Base-by-base conservation (phyloP, 2,329 filamentous ascomycete genomes). In the Aspergillus clavatus region DNA sequence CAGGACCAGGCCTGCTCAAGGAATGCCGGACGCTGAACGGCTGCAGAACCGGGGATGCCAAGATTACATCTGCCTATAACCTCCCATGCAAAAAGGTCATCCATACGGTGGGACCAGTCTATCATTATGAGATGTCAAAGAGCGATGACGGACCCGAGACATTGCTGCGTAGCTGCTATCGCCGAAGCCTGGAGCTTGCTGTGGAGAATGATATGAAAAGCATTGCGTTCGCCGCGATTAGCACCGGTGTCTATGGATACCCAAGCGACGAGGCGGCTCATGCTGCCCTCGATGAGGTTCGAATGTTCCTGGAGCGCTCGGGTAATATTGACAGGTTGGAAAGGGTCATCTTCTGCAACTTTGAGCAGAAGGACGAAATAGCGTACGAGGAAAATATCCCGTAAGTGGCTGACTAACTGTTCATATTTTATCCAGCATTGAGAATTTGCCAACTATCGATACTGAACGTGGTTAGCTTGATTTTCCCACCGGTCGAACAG, bases 241-340 rank as follows among this genome's bases (percentile, higher is more conserved):
- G 89, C 61, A 96, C 91, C 1, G 93, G 91, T 0, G 67, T 95
- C 1, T 97, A 95, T 62, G 88, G 88, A 1, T 97, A 94, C 62
- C 91, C 91, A 0, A 86, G 81, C 56, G 52, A 62, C 1, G 77
- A 83, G 31, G 93, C 91, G 1, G 88, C 89, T 0, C 65, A 74
- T n/a, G 76, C 84, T 7, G 93, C 89, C 1, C 76, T 86, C 42
- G 72, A 77, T 24, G 79, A 80, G 28, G 78, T 82, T 36, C 72
- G 75, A 42, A 67, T 66, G 33, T 84, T 81, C 60, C 56, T 84
- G 19, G 72, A 75, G 8, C 63, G 52, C 4, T 58, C 61, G 5
- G 57, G 58, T 7, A 63, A 64, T 38, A 70, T 53, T 50, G 70
- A 55, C 55, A 73, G 62, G 56, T 60, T 96, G 23, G 80, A 88